phyloP scores from a whole-genome alignment of 257 asterid species.

The Datura wrightii region DNA sequence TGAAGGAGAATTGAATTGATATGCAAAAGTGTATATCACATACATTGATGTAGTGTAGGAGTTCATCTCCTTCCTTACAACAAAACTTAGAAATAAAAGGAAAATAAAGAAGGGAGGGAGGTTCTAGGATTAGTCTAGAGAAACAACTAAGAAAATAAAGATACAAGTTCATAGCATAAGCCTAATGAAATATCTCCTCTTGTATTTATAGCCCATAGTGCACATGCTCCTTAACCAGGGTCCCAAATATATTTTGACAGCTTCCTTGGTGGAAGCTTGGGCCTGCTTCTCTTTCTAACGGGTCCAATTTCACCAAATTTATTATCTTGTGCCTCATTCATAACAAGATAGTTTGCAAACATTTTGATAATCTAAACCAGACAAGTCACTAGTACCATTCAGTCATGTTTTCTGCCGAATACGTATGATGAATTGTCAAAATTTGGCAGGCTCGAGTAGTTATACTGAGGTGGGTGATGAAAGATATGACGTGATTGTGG shows the following conservation, averaged over 20 bases:
- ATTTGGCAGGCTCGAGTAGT: constrained; percentile 51
- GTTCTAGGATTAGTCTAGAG: neutral
- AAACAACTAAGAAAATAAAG: neutral
- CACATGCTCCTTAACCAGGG: neutral
- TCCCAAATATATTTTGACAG: neutral
- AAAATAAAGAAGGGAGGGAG: neutral
- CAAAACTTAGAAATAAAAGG: neutral
- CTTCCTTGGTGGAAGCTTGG: neutral
- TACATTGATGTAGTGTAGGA: neutral
- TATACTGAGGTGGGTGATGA: constrained; percentile 55
- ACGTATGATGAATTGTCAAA: constrained; percentile 14
- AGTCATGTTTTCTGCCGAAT: neutral
- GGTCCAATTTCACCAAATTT: neutral
- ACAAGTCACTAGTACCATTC: neutral
- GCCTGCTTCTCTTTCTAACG: neutral
- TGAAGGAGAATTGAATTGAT: neutral
- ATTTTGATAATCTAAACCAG: neutral
- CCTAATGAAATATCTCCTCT: neutral
- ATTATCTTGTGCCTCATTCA: neutral
- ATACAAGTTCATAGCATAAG: neutral
- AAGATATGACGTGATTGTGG: constrained; percentile 92
- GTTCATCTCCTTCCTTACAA: neutral
- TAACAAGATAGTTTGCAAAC: neutral
- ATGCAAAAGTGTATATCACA: neutral
- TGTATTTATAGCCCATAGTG: neutral